Base-by-base conservation (phyloP, 805 yeast genomes). In the Metschnikowia drakensbergensis region DNA sequence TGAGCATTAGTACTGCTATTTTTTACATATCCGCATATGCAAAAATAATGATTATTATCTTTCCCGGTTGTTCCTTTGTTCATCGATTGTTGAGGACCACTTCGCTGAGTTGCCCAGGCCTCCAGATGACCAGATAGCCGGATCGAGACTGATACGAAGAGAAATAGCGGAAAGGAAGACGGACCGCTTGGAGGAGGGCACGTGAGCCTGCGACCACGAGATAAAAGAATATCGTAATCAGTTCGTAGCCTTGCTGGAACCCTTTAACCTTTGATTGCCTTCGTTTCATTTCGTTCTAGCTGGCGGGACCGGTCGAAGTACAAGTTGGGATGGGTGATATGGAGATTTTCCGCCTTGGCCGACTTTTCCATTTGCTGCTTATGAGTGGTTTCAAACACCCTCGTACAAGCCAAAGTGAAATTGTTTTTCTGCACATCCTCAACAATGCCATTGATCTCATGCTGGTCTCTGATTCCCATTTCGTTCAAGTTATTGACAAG, bases 381-480 rank as follows among this genome's bases (percentile, higher is more conserved):
- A 58, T 82, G 85, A 29, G 88, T 79, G 13, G 80, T 65, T 60
- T 91, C 97, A 66, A 88, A 88, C 3, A 88, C 96, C 60, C 87
- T 79, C 0, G 97, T 85, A 64, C 97, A 91, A 0, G 98, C 97
- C 35, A 82, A 76, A 25, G 92, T 89, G 63, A 80, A 91, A 54
- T 87, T 88, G 30, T 84, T 81, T 47, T 78, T 77, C 42, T 77
- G 77, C 39, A 86, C 84, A 47, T 85, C 80, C 42, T 86, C 92
- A 43, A 84, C 55, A 9, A 94, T 79, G 35, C 79, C 79, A 39
- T 77, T 74, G 42, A 87, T 66, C 37, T 80, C 76, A 25, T 67
- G 70, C 61, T 76, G 77, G 50, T 86, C 88, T 7, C 65, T 72
- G 42, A 88, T 68, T 1, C 91, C 92, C 81, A 88, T 78, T 22